Evolutionary conservation across 176 grass and related monocot genomes (phyloP).

Genomic region (Ensete ventricosum): DNA sequence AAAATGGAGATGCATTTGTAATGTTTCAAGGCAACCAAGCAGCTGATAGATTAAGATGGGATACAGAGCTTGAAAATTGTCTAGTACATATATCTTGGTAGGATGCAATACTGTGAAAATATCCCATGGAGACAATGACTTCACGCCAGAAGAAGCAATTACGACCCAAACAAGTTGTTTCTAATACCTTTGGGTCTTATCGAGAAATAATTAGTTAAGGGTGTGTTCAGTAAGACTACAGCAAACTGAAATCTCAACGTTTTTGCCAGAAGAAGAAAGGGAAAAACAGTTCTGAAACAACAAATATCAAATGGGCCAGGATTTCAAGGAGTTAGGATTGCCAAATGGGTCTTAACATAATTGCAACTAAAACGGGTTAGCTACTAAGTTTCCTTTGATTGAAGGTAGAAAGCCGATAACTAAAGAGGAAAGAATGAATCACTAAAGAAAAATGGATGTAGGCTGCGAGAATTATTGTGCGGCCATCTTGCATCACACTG

Average conservation of each 20-base stretch:
- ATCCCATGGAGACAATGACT: background rate
- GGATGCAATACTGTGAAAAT: background rate
- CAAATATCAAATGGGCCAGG: background rate
- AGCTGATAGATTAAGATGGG: too few relatives aligned
- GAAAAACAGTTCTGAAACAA: background rate
- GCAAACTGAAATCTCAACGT: background rate
- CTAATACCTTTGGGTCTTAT: background rate
- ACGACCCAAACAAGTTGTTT: background rate
- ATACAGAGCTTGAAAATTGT: too few relatives aligned
- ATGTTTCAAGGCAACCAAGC: too few relatives aligned
- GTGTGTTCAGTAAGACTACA: background rate
- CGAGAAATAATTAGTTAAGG: background rate
- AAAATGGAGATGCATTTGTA: too few relatives aligned
- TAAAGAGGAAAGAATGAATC: background rate
- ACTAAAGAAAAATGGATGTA: too few relatives aligned
- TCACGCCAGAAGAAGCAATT: background rate
- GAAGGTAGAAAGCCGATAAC: background rate
- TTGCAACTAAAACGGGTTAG: background rate
- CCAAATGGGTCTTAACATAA: background rate
- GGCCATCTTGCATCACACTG: too few relatives aligned
- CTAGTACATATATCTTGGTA: too few relatives aligned
- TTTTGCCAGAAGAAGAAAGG: background rate
- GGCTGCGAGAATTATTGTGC: too few relatives aligned
- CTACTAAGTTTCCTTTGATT: background rate
- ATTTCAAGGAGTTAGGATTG: background rate